phyloP scores from a whole-genome alignment of 2,329 filamentous ascomycete genomes.

The Purpureocillium takamizusanense region DNA sequence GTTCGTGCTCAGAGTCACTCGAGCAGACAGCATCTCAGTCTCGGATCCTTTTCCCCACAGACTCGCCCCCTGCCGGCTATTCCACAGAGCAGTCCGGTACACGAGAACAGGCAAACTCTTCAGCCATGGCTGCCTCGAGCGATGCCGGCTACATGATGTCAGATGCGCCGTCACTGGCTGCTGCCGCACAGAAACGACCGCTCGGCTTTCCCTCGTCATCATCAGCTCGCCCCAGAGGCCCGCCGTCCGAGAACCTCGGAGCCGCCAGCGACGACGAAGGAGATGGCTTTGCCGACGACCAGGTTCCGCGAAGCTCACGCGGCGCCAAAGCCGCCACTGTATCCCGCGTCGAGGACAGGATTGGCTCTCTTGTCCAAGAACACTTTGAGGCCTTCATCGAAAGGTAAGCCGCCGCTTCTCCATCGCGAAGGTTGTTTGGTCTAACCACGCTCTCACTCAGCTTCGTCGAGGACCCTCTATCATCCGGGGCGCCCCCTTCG shows the following conservation, averaged over 20 bases:
- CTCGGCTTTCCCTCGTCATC: slow-evolving; percentile 40
- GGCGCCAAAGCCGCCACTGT: slow-evolving; percentile 42
- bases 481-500: slow-evolving; percentile 54
- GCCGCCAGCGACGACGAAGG: slow-evolving; percentile 53
- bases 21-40: too few relatives aligned
- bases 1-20: too few relatives aligned
- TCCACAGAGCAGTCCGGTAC: neutral
- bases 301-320: slow-evolving; percentile 44
- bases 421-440: too few relatives aligned
- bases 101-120: neutral
- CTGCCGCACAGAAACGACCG: slow-evolving; percentile 30
- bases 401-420: slow-evolving; percentile 35
- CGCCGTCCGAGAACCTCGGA: slow-evolving; percentile 54
- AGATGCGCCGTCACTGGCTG: slow-evolving; percentile 36
- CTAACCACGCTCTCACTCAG: too few relatives aligned
- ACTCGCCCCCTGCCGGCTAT: too few relatives aligned
- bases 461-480: slow-evolving; percentile 60
- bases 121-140: slow-evolving; percentile 42
- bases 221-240: slow-evolving; percentile 42
- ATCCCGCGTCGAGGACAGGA: slow-evolving; percentile 65
- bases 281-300: slow-evolving; percentile 56
- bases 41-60: too few relatives aligned
- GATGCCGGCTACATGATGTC: slow-evolving; percentile 50
- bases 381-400: slow-evolving; percentile 77
- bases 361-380: slow-evolving; percentile 64